Conservation (phyloP, 176 grass and related monocot species). For the Musa schizocarpa region DNA sequence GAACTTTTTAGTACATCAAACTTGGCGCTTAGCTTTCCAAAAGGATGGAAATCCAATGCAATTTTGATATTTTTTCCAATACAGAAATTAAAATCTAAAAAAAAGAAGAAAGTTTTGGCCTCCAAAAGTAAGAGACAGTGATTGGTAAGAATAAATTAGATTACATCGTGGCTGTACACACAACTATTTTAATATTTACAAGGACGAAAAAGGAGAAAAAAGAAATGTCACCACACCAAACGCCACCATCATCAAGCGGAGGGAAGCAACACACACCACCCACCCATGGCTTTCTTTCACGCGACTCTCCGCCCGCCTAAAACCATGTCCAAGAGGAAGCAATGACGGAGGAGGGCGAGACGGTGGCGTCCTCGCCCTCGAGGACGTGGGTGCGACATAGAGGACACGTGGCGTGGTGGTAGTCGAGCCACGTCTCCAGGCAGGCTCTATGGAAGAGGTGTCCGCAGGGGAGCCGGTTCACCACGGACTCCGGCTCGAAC, state of each 20-base stretch:
- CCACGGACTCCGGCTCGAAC: slow-evolving; percentile 67
- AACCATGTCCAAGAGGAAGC: background rate
- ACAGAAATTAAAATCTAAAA: too few relatives aligned
- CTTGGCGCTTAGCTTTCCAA: too few relatives aligned
- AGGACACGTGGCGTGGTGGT: slow-evolving; percentile 73
- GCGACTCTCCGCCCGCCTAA: background rate
- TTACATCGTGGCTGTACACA: background rate
- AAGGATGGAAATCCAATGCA: too few relatives aligned
- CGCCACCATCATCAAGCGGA: background rate
- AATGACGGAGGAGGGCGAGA: too few relatives aligned
- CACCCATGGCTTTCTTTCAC: background rate
- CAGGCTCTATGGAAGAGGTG: slow-evolving; percentile 78
- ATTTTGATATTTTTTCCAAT: too few relatives aligned
- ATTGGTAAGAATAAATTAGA: too few relatives aligned
- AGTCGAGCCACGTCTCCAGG: slow-evolving; percentile 71
- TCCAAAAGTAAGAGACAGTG: too few relatives aligned
- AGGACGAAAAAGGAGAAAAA: background rate
- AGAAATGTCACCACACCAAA: background rate
- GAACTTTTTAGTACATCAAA: too few relatives aligned
- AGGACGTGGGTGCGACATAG: slow-evolving; percentile 59
- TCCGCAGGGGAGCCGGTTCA: slow-evolving; percentile 68
- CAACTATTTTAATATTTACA: background rate
- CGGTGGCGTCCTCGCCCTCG: background rate
- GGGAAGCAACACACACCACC: background rate
- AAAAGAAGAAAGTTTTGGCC: too few relatives aligned